Evolutionary conservation across 2,329 filamentous ascomycete species (phyloP).

Genomic region (Epichloe gansuensis): DNA sequence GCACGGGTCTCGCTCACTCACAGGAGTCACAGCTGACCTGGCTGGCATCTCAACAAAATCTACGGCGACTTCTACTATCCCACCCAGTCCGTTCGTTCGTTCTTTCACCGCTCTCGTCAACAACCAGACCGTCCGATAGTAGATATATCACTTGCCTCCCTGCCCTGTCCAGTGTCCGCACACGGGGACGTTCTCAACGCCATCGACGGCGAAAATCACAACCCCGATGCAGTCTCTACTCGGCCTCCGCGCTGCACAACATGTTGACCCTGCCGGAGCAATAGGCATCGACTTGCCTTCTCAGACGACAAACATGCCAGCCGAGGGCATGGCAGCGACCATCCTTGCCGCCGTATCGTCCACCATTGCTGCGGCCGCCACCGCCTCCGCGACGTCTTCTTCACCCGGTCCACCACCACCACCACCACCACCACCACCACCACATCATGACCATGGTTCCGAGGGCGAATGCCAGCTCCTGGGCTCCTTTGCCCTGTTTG

Average conservation of each 20-base stretch:
- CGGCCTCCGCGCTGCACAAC: slow-evolving; percentile 2
- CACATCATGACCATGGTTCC: slow-evolving; percentile 29
- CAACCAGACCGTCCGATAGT: too few relatives aligned
- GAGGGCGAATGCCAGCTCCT: slow-evolving; percentile 76
- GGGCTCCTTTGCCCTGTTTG: slow-evolving; percentile 79
- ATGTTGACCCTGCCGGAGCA: not conserved
- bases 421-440: slow-evolving; percentile 8
- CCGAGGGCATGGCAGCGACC: slow-evolving; percentile 7
- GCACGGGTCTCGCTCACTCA: too few relatives aligned
- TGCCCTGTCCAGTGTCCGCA: not conserved
- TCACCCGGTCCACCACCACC: slow-evolving; percentile 10
- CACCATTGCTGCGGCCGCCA: slow-evolving; percentile 15
- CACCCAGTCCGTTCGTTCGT: too few relatives aligned
- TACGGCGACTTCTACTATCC: too few relatives aligned
- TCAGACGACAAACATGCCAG: slow-evolving; percentile 1
- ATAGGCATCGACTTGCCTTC: slow-evolving; percentile 11
- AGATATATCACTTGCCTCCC: not conserved
- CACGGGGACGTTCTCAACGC: not conserved
- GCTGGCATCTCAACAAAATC: too few relatives aligned
- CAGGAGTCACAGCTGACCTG: too few relatives aligned
- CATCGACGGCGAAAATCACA: not conserved
- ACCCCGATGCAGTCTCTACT: slow-evolving; percentile 3
- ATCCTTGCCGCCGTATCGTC: slow-evolving; percentile 7
- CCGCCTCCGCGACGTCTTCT: slow-evolving; percentile 17
- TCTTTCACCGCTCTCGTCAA: too few relatives aligned